Percentiles rank a stretch among this genome's conserved stretches.
Conservation (phyloP, 352 stramenopile species). For the Globisporangium paroecandrum region DNA sequence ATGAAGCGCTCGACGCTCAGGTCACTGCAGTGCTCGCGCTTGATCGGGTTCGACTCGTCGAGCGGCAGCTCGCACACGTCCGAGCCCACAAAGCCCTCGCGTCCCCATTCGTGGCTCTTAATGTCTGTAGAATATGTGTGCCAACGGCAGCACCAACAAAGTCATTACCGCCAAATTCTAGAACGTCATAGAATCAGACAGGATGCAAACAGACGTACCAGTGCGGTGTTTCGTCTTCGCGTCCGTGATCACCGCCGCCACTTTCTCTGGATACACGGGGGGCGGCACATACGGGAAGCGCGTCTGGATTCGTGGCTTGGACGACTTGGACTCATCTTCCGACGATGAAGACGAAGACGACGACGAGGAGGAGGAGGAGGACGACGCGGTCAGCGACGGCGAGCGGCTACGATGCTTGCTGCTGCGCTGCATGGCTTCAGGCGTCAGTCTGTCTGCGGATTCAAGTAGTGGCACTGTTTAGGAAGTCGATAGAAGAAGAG, state of each 20-base stretch:
- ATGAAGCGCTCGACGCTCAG: slow-evolving; percentile 82
- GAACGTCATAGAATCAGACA: not conserved
- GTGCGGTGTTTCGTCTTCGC: slow-evolving; percentile 75
- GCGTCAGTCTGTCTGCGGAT: not conserved
- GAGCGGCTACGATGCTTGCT: slow-evolving; percentile 33
- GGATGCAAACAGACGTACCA: slow-evolving; percentile 29
- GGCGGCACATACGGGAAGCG: slow-evolving; percentile 52
- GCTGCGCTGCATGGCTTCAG: slow-evolving; percentile 22
- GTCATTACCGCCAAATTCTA: not conserved
- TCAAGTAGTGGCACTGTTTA: not conserved
- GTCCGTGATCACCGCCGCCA: slow-evolving; percentile 41
- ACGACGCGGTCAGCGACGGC: slow-evolving; percentile 44
- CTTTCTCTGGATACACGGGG: slow-evolving; percentile 46
- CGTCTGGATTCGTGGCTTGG: slow-evolving; percentile 4
- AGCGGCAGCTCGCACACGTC: slow-evolving; percentile 75
- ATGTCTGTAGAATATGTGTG: slow-evolving; percentile 41
- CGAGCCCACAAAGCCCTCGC: slow-evolving; percentile 79
- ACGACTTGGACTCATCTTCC: slow-evolving; percentile 22
- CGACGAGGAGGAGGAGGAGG: slow-evolving; percentile 17
- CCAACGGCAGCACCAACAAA: not conserved
- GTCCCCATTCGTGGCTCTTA: slow-evolving; percentile 54
- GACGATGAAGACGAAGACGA: slow-evolving; percentile 42
- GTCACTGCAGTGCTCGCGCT: slow-evolving; percentile 70
- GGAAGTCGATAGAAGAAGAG: not conserved
- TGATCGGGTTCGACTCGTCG: slow-evolving; percentile 61